Percentiles rank a stretch among this genome's conserved stretches.
Evolutionary conservation across 2,329 filamentous ascomycete genomes (phyloP).

Genomic region (Botrytis squamosa): DNA sequence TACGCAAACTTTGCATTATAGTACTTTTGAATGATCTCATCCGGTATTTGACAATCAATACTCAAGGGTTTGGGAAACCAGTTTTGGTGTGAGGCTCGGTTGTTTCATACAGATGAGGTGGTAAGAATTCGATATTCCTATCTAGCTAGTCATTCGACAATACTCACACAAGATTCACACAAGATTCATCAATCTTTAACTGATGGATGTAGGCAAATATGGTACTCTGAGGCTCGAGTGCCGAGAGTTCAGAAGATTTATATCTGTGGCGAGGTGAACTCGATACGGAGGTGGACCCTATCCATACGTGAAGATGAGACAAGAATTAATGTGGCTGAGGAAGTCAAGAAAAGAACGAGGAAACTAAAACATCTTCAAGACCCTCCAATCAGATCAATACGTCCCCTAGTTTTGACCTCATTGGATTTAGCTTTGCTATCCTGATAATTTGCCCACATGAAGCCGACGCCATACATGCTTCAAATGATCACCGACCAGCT

Average conservation of each 20-base stretch:
- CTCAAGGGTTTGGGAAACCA: not conserved
- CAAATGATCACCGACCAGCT: slow-evolving; percentile 1
- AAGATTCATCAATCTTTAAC: not conserved
- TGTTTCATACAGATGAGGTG: not conserved
- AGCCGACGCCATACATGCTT: not conserved
- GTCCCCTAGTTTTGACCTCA: not conserved
- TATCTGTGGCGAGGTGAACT: not conserved
- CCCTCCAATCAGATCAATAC: not conserved
- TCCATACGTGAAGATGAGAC: not conserved
- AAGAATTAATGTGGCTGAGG: slow-evolving; percentile 2
- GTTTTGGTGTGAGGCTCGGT: not conserved
- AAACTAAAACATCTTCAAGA: not conserved
- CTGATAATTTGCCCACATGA: not conserved
- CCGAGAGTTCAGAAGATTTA: not conserved
- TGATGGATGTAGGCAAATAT: not conserved
- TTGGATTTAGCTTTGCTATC: not conserved
- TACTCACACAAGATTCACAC: not conserved
- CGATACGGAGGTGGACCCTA: not conserved
- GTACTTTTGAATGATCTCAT: not conserved
- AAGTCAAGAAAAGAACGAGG: not conserved
- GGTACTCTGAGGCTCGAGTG: not conserved
- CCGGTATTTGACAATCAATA: not conserved
- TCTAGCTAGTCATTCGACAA: not conserved
- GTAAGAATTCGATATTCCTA: not conserved
- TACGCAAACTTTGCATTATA: not conserved